Conservation (phyloP, 148 eudicot species). For the Amaranthus cruentus region DNA sequence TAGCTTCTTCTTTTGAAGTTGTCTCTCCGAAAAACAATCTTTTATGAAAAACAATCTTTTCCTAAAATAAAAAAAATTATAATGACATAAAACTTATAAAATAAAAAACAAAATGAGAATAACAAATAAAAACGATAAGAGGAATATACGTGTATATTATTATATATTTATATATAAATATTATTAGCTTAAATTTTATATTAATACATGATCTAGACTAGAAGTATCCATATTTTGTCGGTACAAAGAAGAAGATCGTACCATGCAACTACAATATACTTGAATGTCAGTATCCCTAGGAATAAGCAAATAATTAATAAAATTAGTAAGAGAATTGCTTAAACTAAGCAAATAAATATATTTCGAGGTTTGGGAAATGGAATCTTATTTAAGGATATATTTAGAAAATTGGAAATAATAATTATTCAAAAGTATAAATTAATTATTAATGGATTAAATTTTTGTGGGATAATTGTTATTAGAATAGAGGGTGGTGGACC, state of each 20-base stretch:
- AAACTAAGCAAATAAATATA: neutral
- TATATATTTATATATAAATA: neutral
- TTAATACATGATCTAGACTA: slow-evolving; percentile 14
- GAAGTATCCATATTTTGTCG: slow-evolving; percentile 34
- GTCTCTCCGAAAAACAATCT: no score
- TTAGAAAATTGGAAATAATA: no score
- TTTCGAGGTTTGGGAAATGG: slow-evolving; percentile 26
- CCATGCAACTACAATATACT: slow-evolving; percentile 24
- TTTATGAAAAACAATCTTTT: no score
- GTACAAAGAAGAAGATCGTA: slow-evolving; percentile 21
- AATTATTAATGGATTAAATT: slow-evolving; percentile 2
- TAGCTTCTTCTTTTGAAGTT: no score
- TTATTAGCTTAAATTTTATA: neutral
- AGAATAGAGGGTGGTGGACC: slow-evolving; percentile 7
- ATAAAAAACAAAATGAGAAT: no score
- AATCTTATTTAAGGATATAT: slow-evolving; percentile 18
- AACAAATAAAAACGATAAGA: no score
- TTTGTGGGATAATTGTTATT: slow-evolving; percentile 1
- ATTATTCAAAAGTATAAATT: slow-evolving; percentile 18
- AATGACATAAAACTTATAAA: no score
- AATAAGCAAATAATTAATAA: no score
- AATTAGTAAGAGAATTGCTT: neutral
- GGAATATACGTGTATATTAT: no score
- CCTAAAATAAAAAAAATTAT: no score
- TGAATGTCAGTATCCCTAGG: slow-evolving; percentile 26